These are phyloP conservation scores for Solanum dulcamara DNA, from an alignment of 257 asterid species.

Conservation along the genomic window DNA sequence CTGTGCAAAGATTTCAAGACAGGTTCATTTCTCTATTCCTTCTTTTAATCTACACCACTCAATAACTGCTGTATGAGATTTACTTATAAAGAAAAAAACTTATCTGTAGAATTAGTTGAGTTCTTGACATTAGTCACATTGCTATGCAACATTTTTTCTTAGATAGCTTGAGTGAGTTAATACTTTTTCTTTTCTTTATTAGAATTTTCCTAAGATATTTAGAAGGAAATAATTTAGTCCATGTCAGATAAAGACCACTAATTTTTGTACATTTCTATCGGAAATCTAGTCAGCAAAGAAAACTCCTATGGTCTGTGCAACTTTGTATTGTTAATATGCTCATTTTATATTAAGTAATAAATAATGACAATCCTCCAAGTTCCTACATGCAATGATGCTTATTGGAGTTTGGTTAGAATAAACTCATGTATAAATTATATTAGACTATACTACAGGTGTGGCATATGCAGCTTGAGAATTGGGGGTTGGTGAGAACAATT, in stretches of 20 bases:
- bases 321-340: not conserved
- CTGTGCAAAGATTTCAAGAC: conserved; percentile 88
- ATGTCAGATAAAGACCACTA: not conserved
- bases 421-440: not conserved
- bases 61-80: not conserved
- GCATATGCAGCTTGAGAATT: not conserved
- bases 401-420: not conserved
- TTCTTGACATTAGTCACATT: not conserved
- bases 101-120: not conserved
- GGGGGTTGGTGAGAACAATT: not conserved
- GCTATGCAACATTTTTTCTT: not conserved
- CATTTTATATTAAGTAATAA: not conserved
- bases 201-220: not conserved
- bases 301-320: not conserved
- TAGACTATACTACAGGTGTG: not conserved
- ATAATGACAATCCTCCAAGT: not conserved
- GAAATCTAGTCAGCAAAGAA: not conserved
- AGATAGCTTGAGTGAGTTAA: not conserved
- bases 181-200: not conserved
- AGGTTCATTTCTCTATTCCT: conserved; percentile 30
- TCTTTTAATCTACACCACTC: not conserved
- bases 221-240: not conserved
- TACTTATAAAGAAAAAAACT: not conserved
- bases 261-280: not conserved
- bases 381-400: not conserved